phyloP scores from a whole-genome alignment of 805 yeast species.

The Saturnispora silvae region DNA sequence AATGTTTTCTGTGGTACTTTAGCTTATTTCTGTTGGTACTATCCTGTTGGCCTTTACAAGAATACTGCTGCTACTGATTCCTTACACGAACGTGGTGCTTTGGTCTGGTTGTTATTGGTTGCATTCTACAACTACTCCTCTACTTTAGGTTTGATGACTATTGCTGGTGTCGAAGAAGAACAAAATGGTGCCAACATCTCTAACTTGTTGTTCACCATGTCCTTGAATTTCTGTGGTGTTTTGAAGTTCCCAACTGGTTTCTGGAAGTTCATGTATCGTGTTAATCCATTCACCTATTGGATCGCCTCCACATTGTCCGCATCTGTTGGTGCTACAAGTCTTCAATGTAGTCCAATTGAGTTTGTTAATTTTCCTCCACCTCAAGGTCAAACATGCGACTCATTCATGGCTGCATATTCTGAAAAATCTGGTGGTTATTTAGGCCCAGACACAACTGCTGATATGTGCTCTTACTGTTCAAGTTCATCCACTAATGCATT shows the following conservation, averaged over 20 bases:
- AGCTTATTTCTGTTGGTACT: slow-evolving; percentile 55
- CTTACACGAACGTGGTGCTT: slow-evolving; percentile 45
- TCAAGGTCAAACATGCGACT: slow-evolving; percentile 45
- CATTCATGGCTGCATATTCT: slow-evolving; percentile 35
- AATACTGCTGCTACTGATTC: slow-evolving; percentile 45
- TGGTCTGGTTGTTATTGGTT: slow-evolving; percentile 30
- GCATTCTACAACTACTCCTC: slow-evolving; percentile 45
- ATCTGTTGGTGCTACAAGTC: slow-evolving; percentile 41
- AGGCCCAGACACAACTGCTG: slow-evolving; percentile 33
- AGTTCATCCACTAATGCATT: slow-evolving; percentile 47
- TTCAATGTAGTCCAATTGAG: slow-evolving; percentile 40
- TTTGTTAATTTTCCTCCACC: slow-evolving; percentile 41
- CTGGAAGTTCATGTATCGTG: slow-evolving; percentile 72
- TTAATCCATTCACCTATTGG: slow-evolving; percentile 60
- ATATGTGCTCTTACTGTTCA: slow-evolving; percentile 51
- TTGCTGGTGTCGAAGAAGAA: slow-evolving; percentile 48
- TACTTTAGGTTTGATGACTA: slow-evolving; percentile 46
- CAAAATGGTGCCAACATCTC: slow-evolving; percentile 58
- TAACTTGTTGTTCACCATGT: slow-evolving; percentile 46
- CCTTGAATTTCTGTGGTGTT: slow-evolving; percentile 71
- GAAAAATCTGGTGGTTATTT: slow-evolving; percentile 37
- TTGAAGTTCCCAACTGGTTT: slow-evolving; percentile 54
- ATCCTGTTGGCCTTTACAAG: slow-evolving; percentile 55
- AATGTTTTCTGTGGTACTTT: slow-evolving; percentile 52
- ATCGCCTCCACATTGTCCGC: slow-evolving; percentile 43